Percentiles rank a stretch among this genome's conserved stretches.
Evolutionary conservation across 106 monocot genomes (phyloP).

Genomic region (Apostasia shenzhenica): DNA sequence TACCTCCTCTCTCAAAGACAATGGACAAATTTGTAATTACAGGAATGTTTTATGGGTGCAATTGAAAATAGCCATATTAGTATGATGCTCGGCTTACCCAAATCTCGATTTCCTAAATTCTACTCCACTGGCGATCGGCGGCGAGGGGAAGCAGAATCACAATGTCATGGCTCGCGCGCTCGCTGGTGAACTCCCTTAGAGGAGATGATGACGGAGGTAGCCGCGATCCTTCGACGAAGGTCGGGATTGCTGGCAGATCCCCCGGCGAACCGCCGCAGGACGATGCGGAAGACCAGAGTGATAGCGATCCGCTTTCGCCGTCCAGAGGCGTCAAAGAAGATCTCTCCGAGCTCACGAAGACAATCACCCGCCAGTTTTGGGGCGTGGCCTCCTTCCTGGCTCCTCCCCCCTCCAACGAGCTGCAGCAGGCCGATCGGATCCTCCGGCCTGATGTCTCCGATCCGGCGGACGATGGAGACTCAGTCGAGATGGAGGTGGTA

Average conservation of each 20-base stretch:
- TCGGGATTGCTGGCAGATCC: background rate
- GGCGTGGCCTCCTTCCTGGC: slow-evolving; percentile 95
- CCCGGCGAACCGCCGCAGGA: background rate
- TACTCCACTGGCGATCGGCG: background rate
- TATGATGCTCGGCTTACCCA: too few species aligned
- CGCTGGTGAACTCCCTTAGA: slow-evolving; percentile 37
- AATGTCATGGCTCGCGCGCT: slow-evolving; percentile 71
- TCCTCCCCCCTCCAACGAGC: slow-evolving; percentile 30
- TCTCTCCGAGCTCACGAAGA: slow-evolving; percentile 73
- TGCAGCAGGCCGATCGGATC: background rate
- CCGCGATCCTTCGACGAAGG: background rate
- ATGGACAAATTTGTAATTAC: too few species aligned
- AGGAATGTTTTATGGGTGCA: too few species aligned
- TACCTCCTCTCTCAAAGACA: too few species aligned
- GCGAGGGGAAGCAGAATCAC: background rate
- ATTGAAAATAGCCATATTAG: too few species aligned
- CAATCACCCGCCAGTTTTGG: slow-evolving; percentile 77
- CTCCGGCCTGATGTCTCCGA: background rate
- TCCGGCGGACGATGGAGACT: background rate
- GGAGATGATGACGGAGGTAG: slow-evolving; percentile 15
- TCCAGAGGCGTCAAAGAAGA: slow-evolving; percentile 65
- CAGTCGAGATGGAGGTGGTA: slow-evolving; percentile 5
- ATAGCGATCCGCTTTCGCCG: slow-evolving; percentile 9
- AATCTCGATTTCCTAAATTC: too few species aligned
- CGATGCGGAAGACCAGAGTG: slow-evolving; percentile 6